These are phyloP conservation scores for Monosporascus sp. DNA, from an alignment of 2,329 filamentous ascomycete species.

Conservation along the genomic window DNA sequence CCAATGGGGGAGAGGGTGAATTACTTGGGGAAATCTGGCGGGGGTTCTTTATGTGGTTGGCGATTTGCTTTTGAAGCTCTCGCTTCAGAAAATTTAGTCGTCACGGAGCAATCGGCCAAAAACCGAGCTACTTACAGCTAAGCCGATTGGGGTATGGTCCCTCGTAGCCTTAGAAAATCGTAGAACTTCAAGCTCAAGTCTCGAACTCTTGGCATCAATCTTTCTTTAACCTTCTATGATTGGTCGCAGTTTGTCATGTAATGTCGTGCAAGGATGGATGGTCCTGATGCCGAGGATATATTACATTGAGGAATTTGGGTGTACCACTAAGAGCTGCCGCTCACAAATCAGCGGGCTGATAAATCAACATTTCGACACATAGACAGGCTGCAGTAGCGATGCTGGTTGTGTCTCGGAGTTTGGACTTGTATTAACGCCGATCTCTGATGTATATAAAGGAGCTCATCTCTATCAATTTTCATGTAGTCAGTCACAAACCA, in stretches of 20 bases:
- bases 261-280: too few relatives aligned
- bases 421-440: too few relatives aligned
- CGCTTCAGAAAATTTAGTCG: conserved; percentile 30
- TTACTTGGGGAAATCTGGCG: not conserved
- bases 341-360: too few relatives aligned
- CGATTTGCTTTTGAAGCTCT: conserved; percentile 3
- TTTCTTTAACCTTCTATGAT: too few relatives aligned
- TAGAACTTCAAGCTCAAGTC: conserved; percentile 17
- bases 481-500: not conserved
- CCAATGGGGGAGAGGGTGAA: conserved; percentile 18
- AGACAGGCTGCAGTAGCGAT: too few relatives aligned
- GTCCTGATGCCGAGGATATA: too few relatives aligned
- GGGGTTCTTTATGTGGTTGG: conserved; percentile 10
- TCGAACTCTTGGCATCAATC: not conserved
- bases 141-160: conserved; percentile 24
- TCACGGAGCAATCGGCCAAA: conserved; percentile 19
- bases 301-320: too few relatives aligned
- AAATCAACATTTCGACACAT: too few relatives aligned
- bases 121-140: conserved; percentile 25
- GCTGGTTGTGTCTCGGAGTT: too few relatives aligned
- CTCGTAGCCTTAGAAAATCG: conserved; percentile 23
- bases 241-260: too few relatives aligned
- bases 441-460: too few relatives aligned
- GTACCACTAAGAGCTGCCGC: too few relatives aligned
- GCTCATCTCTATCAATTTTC: not conserved